phyloP scores from a whole-genome alignment of 768 basidiomycete genomes.

The Trametes punicea region DNA sequence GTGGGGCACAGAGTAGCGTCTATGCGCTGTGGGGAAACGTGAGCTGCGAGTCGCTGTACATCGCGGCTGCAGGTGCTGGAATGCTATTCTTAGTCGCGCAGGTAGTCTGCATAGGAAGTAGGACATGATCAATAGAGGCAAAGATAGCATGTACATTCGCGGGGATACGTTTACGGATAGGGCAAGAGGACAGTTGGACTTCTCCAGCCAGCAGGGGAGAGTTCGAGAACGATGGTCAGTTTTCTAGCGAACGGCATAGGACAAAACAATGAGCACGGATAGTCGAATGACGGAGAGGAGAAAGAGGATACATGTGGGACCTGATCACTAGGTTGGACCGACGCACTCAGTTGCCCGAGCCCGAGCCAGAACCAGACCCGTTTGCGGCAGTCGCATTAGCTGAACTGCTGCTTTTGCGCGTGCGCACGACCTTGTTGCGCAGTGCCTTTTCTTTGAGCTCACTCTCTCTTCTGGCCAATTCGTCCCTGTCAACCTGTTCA shows the following conservation, averaged over 20 bases:
- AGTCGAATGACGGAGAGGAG: background rate
- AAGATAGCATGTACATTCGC: slow-evolving; percentile 13
- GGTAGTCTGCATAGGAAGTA: slow-evolving; percentile 3
- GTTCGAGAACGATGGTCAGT: background rate
- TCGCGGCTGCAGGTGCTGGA: background rate
- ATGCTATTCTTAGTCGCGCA: slow-evolving; percentile 4
- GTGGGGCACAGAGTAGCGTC: background rate
- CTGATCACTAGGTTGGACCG: background rate
- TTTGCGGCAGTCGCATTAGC: background rate
- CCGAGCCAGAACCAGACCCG: slow-evolving; percentile 1
- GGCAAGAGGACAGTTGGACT: background rate
- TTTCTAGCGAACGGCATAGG: slow-evolving; percentile 1
- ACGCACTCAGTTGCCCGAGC: background rate
- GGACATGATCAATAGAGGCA: slow-evolving; percentile 10
- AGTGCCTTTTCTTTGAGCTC: slow-evolving; percentile 80
- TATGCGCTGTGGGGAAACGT: background rate
- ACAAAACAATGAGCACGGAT: slow-evolving; percentile 4
- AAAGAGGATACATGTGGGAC: background rate
- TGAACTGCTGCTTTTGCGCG: slow-evolving; percentile 48
- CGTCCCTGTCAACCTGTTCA: slow-evolving; percentile 29
- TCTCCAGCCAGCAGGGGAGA: background rate
- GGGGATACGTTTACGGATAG: slow-evolving; percentile 10
- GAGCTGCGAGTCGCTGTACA: background rate
- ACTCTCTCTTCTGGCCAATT: slow-evolving; percentile 67
- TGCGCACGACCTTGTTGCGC: slow-evolving; percentile 78